phyloP scores from a whole-genome alignment of 2,329 filamentous ascomycete species.

The Neofusicoccum laricinum region DNA sequence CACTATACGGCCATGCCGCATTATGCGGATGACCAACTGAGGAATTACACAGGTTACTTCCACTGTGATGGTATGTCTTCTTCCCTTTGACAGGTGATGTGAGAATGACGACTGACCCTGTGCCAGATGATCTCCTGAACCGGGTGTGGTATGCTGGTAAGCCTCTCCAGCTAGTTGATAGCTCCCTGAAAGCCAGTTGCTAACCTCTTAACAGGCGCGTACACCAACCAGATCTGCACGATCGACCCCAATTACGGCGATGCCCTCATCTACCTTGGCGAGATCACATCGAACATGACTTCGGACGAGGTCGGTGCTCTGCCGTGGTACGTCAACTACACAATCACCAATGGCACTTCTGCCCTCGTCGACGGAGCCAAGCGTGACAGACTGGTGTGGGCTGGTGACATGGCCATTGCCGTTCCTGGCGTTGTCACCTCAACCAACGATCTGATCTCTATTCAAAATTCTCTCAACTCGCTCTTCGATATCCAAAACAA shows the following conservation, averaged over 20 bases:
- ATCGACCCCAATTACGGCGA: slow-evolving; percentile 37
- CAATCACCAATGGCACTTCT: slow-evolving; percentile 34
- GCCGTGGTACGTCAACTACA: slow-evolving; percentile 40
- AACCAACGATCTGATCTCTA: slow-evolving; percentile 45
- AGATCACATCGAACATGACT: background rate
- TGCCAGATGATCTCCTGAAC: slow-evolving; percentile 41
- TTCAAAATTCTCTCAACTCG: slow-evolving; percentile 39
- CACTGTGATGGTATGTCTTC: slow-evolving; percentile 35
- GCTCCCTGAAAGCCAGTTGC: background rate
- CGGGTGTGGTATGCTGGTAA: slow-evolving; percentile 43
- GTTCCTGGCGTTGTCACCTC: slow-evolving; percentile 36
- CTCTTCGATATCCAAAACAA: slow-evolving; percentile 14
- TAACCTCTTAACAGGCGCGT: slow-evolving; percentile 26
- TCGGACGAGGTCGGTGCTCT: slow-evolving; percentile 36
- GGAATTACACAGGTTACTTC: slow-evolving; percentile 42
- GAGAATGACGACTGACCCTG: background rate
- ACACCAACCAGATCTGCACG: slow-evolving; percentile 40
- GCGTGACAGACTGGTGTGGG: slow-evolving; percentile 43
- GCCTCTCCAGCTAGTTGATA: background rate
- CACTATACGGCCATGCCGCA: slow-evolving; percentile 24
- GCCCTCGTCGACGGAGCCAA: slow-evolving; percentile 42
- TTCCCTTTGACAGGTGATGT: background rate
- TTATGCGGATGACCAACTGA: slow-evolving; percentile 34
- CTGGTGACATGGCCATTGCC: slow-evolving; percentile 52
- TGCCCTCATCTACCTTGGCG: slow-evolving; percentile 31